These are phyloP conservation scores for Endocalyx cinctus DNA, from an alignment of 2,329 filamentous ascomycete genomes.

Conservation along the genomic window DNA sequence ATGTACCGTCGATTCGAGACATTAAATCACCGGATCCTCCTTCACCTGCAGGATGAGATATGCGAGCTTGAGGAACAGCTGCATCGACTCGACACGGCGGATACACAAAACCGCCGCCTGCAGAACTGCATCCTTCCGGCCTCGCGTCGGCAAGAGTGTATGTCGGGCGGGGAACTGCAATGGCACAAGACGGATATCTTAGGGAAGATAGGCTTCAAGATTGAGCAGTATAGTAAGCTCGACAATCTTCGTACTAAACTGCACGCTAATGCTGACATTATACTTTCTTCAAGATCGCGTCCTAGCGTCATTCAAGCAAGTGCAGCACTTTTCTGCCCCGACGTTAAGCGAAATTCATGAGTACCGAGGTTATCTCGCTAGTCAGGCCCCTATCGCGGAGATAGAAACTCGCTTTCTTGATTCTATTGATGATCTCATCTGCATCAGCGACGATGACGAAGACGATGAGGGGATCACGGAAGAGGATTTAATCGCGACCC, in stretches of 20 bases:
- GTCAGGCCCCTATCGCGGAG: slow-evolving; percentile 51
- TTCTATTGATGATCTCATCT: slow-evolving; percentile 49
- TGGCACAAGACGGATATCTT: slow-evolving; percentile 57
- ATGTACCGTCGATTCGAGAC: slow-evolving; percentile 80
- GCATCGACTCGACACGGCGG: slow-evolving; percentile 57
- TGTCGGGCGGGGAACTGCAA: slow-evolving; percentile 52
- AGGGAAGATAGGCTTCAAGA: slow-evolving; percentile 59
- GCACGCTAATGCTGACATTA: slow-evolving; percentile 6
- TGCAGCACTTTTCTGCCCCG: slow-evolving; percentile 46
- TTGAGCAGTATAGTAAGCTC: slow-evolving; percentile 61
- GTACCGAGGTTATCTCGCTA: slow-evolving; percentile 51
- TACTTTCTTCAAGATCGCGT: slow-evolving; percentile 45
- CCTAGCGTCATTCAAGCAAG: slow-evolving; percentile 52
- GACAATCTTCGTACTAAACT: background rate
- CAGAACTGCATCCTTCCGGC: slow-evolving; percentile 47
- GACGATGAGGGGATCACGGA: slow-evolving; percentile 17
- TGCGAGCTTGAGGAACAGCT: slow-evolving; percentile 76
- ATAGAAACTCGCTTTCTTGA: slow-evolving; percentile 58
- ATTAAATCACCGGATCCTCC: slow-evolving; percentile 74
- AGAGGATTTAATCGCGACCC: slow-evolving; percentile 14
- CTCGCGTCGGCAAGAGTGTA: slow-evolving; percentile 53
- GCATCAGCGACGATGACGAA: slow-evolving; percentile 21
- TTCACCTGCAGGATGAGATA: slow-evolving; percentile 84
- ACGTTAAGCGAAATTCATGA: slow-evolving; percentile 44
- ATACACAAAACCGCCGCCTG: slow-evolving; percentile 43